Base-by-base conservation (phyloP, 192 early-diverging fungal species). In the Gorgonomyces haynaldii region DNA sequence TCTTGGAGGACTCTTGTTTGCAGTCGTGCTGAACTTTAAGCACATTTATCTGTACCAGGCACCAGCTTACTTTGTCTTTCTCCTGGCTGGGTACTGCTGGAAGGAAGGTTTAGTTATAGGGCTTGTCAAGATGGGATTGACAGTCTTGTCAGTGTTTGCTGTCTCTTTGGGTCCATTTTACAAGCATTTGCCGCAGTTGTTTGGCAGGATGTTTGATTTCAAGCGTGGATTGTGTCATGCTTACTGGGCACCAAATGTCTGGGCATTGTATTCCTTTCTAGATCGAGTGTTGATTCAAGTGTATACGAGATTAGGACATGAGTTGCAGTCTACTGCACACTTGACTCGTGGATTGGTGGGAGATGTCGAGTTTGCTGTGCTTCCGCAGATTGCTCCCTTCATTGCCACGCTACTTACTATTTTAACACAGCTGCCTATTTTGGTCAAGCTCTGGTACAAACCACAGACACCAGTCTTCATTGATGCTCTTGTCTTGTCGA, bases 21-120 rank as follows among this genome's bases (percentile, higher is more conserved):
- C 94, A 5, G 70, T 72, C 3, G 61, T 95, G 28, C 62, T 98
- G 53, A 92, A 93, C 72, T 94, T 95, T 61, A 98, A 98, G 70
- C 94, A 98, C 48, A 95, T 98, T 30, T 98, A 85, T 59, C 68
- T 94, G 36, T 74, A 74, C 35, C 68, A 72, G 58, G 79, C 88
- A 5, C 94, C 89, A 2, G 88, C 94, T 5, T 92, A 90, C 66
- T 98, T 98, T 72, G 64, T 89, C 22, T 92, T 87, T 55, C 57
- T 98, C 0, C 69, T 94, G 10, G 56, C 75, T 7, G 58, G 71
- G 17, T 90, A 91, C 58, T 93, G 91, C 64, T 77, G 78, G 44
- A 50, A 70, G 19, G 56, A 2, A 15, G 52, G 36, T 45, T 29
- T 17, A 4, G 16, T 61, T 6, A 13, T 7, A 17, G 40, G 67